A percentile compares a stretch with the other conserved stretches of the same genome.
phyloP scores from a whole-genome alignment of 1,284 basidiomycete species.

The Cryptococcus sp. region DNA sequence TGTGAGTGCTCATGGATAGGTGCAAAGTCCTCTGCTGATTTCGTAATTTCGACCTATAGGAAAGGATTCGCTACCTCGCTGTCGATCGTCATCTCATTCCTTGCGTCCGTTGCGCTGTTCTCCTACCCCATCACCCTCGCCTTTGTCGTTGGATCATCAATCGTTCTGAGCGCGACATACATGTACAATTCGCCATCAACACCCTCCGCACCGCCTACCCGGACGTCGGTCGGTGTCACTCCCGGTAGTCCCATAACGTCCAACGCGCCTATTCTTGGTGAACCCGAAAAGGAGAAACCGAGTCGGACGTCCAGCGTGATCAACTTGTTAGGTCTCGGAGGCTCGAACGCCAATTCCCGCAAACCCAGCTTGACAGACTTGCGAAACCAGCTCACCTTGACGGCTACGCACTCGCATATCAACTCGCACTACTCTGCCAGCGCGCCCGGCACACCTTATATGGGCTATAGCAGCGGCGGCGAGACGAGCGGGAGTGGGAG shows the following conservation, averaged over 20 bases:
- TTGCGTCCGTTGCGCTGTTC: conserved; percentile 84
- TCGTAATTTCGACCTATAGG: conserved; percentile 21
- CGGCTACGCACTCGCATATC: neutral
- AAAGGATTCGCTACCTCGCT: conserved; percentile 94
- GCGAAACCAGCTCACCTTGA: neutral
- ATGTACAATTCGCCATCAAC: conserved; percentile 71
- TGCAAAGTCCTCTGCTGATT: neutral
- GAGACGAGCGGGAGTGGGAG: conserved; percentile 1
- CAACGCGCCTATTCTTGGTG: conserved; percentile 49
- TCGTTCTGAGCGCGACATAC: conserved; percentile 85
- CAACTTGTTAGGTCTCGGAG: conserved; percentile 40
- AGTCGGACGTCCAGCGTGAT: conserved; percentile 42
- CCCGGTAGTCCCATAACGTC: conserved; percentile 49
- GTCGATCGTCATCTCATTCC: conserved; percentile 89
- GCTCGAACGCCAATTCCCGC: conserved; percentile 10
- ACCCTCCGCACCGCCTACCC: conserved; percentile 23
- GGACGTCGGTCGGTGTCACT: conserved; percentile 42
- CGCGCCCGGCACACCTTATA: conserved; percentile 22
- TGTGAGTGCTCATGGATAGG: conserved; percentile 31
- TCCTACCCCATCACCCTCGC: conserved; percentile 80
- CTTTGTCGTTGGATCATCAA: conserved; percentile 76
- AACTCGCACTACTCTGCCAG: conserved; percentile 11
- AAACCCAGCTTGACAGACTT: conserved; percentile 21
- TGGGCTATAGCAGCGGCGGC: neutral
- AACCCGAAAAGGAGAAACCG: conserved; percentile 36